These are phyloP conservation scores for Penicillium arizonense DNA, from an alignment of 495 filamentous ascomycete genomes.

Conservation along the genomic window DNA sequence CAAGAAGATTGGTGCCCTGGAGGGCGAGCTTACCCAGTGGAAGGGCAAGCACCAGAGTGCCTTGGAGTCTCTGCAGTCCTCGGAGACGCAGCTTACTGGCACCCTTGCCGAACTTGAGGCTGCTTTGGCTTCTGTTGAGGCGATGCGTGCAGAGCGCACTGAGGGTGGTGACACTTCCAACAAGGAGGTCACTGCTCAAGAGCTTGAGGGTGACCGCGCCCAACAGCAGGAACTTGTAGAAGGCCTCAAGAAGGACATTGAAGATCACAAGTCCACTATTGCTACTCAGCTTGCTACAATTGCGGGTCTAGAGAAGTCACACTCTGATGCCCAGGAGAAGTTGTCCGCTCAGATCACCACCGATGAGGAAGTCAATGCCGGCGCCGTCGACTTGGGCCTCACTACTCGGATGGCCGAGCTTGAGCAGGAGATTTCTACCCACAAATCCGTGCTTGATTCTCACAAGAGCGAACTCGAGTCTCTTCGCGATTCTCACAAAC, in stretches of 20 bases:
- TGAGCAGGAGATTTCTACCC: slow-evolving; percentile 53
- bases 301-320: slow-evolving; percentile 62
- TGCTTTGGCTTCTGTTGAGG: slow-evolving; percentile 43
- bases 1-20: slow-evolving; percentile 66
- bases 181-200: slow-evolving; percentile 42
- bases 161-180: slow-evolving; percentile 36
- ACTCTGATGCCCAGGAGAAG: slow-evolving; percentile 56
- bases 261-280: slow-evolving; percentile 73
- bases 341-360: slow-evolving; percentile 43
- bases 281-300: slow-evolving; percentile 61
- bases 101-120: slow-evolving; percentile 72
- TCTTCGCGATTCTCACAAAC: slow-evolving; percentile 52
- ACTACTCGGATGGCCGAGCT: slow-evolving; percentile 54
- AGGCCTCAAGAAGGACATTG: slow-evolving; percentile 69
- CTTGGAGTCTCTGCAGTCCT: slow-evolving; percentile 67
- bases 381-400: slow-evolving; percentile 45
- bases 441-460: slow-evolving; percentile 52
- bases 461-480: slow-evolving; percentile 54
- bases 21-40: slow-evolving; percentile 73
- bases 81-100: slow-evolving; percentile 68
- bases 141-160: slow-evolving; percentile 45
- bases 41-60: slow-evolving; percentile 70
- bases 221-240: slow-evolving; percentile 66
- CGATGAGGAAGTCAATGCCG: slow-evolving; percentile 22
- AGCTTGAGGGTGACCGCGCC: slow-evolving; percentile 49